Evolutionary conservation across 2,329 filamentous ascomycete genomes (phyloP), one percentile per base, ranked within the genome.

Genomic region (Hymenoscyphus occultus): DNA sequence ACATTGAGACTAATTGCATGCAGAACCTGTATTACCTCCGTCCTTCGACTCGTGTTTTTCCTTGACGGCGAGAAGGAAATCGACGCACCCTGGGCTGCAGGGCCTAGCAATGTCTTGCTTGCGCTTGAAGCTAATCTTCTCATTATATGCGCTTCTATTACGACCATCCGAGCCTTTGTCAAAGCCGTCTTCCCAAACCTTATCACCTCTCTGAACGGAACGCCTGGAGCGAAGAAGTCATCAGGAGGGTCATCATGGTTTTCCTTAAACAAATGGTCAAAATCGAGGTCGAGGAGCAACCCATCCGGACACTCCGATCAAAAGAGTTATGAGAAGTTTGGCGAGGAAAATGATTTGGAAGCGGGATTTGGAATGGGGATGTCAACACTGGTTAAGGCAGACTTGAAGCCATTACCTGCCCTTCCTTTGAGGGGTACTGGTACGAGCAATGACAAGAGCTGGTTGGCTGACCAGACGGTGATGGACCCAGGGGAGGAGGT

Each of bases 81-180:
- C 45, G 45, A 31, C 13, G 16, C 19, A 3, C 14, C 59, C 6
- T 61, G 59, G 59, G 59, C 40, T 2, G 59, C n/a, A n/a, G 59
- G 59, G 13, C 40, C 59, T 16, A 54, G 48, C 16, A n/a, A 13
- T 12, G 59, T 48, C 22, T 61, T 40, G 59, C 48, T 61, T 28
- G n/a, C 40, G 10, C 40, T 61, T 12, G 59, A 61, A 61, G 19
- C 39, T n/a, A 60, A 60, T 22, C 59, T 60, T 19, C 59, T 60
- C 1, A 60, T 60, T 31, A 60, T 60, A 19, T 60, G 59, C 22
- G 59, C 59, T 10, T 60, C 39, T 31, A n/a, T 60, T 28, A 39
- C 59, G 5, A 60, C 59, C 10, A 5, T 60, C 12, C 39, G 59
- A 7, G n/a, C 28, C 39, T 60, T 60, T 22, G 5, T 60, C 12